Evolutionary conservation across 352 stramenopile species (phyloP).

Genomic region (Phytopythium ostracodes): DNA sequence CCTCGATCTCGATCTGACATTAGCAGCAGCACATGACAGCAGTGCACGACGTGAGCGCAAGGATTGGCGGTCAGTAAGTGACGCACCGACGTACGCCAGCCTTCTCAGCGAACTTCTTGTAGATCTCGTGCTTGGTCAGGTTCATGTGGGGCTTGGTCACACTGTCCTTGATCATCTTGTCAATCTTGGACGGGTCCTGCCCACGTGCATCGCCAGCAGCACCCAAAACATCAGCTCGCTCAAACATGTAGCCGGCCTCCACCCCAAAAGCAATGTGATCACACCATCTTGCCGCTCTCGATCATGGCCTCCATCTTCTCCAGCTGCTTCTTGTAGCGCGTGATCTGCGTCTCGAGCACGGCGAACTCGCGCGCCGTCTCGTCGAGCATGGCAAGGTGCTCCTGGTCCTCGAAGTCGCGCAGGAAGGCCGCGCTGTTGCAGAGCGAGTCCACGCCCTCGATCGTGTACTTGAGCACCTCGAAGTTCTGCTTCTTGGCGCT

Average conservation of each 20-base stretch:
- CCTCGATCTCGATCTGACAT: slow-evolving; percentile 63
- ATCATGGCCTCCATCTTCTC: slow-evolving; percentile 53
- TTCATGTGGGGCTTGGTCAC: slow-evolving; percentile 57
- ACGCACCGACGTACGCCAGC: slow-evolving; percentile 44
- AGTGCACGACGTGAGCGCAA: background rate
- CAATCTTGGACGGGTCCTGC: slow-evolving; percentile 45
- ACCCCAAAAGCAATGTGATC: no score
- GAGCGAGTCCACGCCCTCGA: slow-evolving; percentile 66
- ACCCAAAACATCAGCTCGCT: no score
- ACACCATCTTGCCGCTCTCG: slow-evolving; percentile 41
- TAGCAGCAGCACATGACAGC: background rate
- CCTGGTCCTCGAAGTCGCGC: slow-evolving; percentile 55
- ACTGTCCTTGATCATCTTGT: slow-evolving; percentile 55
- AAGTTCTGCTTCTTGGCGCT: slow-evolving; percentile 68
- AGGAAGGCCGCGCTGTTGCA: slow-evolving; percentile 61
- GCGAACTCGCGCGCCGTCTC: slow-evolving; percentile 69
- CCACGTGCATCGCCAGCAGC: no score
- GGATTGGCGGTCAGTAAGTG: background rate
- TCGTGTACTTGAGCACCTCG: slow-evolving; percentile 69
- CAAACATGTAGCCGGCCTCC: no score
- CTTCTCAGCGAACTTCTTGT: slow-evolving; percentile 75
- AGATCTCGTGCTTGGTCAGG: slow-evolving; percentile 55
- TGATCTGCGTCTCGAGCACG: slow-evolving; percentile 55
- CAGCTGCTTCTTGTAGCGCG: slow-evolving; percentile 65
- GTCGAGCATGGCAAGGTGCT: slow-evolving; percentile 52